These are phyloP conservation scores for Apostasia shenzhenica DNA, from an alignment of 106 monocot species.

Conservation along the genomic window DNA sequence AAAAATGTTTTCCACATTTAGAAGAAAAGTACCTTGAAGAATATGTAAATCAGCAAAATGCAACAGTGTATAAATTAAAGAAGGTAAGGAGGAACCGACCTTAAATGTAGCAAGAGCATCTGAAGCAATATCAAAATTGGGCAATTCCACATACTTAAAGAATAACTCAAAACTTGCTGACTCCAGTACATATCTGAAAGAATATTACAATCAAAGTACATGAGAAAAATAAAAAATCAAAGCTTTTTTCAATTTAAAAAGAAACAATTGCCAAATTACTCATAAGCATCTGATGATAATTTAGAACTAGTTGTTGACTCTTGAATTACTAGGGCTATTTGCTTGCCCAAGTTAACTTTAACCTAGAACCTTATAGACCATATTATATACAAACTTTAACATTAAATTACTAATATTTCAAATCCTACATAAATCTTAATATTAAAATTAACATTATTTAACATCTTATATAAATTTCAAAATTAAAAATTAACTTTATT, in stretches of 20 bases:
- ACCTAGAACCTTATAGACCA: too few species aligned
- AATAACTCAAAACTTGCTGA: slow-evolving; percentile 88
- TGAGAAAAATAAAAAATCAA: slow-evolving; percentile 21
- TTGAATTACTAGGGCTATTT: too few species aligned
- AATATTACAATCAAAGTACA: slow-evolving; percentile 27
- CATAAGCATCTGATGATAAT: too few species aligned
- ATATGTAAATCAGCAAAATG: neutral
- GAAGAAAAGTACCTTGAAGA: slow-evolving; percentile 2
- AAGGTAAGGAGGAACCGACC: slow-evolving; percentile 27
- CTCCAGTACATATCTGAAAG: slow-evolving; percentile 68
- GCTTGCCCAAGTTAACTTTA: too few species aligned
- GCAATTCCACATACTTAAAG: slow-evolving; percentile 91
- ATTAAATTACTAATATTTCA: too few species aligned
- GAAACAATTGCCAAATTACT: too few species aligned
- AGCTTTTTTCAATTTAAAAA: neutral
- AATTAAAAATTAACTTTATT: too few species aligned
- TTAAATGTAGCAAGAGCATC: slow-evolving; percentile 98
- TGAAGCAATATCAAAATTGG: slow-evolving; percentile 98
- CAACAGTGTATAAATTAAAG: neutral
- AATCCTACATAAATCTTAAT: too few species aligned
- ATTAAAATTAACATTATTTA: too few species aligned
- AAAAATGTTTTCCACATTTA: slow-evolving; percentile 16
- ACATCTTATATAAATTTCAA: too few species aligned
- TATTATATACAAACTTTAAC: too few species aligned
- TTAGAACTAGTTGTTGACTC: too few species aligned